Percentiles rank a stretch among this genome's conserved stretches.
These are phyloP conservation scores for Ascodesmis nigricans DNA, from an alignment of 495 filamentous ascomycete species.

Conservation along the genomic window DNA sequence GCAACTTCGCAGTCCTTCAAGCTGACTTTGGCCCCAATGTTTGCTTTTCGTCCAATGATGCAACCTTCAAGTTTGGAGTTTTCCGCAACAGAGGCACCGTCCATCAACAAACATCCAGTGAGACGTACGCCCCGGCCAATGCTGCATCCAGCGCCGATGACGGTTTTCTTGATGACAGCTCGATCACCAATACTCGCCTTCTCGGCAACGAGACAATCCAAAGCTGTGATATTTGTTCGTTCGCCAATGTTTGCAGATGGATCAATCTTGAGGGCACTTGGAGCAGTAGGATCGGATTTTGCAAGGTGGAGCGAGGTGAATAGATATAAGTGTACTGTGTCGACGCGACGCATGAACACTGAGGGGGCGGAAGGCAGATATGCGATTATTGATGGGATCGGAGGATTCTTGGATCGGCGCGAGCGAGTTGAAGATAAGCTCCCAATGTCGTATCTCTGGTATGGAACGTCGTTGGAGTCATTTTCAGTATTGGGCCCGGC, in stretches of 20 bases:
- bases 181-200: slow-evolving; percentile 73
- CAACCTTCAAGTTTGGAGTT: slow-evolving; percentile 59
- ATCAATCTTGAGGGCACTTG: slow-evolving; percentile 53
- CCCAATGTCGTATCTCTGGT: slow-evolving; percentile 30
- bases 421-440: slow-evolving; percentile 34
- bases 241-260: slow-evolving; percentile 54
- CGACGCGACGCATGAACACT: slow-evolving; percentile 62
- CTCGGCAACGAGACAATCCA: slow-evolving; percentile 56
- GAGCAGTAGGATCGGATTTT: slow-evolving; percentile 33
- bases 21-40: slow-evolving; percentile 50
- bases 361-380: slow-evolving; percentile 20
- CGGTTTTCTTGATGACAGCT: slow-evolving; percentile 65
- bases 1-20: slow-evolving; percentile 80
- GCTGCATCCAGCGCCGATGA: slow-evolving; percentile 66
- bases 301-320: slow-evolving; percentile 68
- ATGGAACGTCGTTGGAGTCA: slow-evolving; percentile 16
- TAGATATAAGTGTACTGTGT: slow-evolving; percentile 61
- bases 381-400: slow-evolving; percentile 22
- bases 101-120: slow-evolving; percentile 69
- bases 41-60: slow-evolving; percentile 51
- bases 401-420: slow-evolving; percentile 25
- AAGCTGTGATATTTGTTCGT: slow-evolving; percentile 49
- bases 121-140: slow-evolving; percentile 64
- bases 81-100: slow-evolving; percentile 60
- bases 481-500: slow-evolving; percentile 20